These are phyloP conservation scores for Spergularia azorica DNA, from an alignment of 179 eudicot genomes.

Conservation along the genomic window DNA sequence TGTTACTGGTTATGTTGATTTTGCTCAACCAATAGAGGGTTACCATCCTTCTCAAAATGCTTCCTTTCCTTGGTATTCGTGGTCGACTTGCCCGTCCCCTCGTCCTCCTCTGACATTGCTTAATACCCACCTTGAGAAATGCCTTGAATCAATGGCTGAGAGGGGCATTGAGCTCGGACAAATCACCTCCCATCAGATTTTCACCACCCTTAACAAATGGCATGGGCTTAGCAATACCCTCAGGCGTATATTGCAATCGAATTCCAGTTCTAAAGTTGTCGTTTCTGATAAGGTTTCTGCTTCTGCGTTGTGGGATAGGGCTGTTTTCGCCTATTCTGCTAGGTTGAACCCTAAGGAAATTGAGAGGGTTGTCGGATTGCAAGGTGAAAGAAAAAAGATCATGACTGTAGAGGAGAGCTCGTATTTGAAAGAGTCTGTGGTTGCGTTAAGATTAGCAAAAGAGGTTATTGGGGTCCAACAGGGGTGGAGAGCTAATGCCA, in stretches of 20 bases:
- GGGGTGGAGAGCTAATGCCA: constrained; percentile 71
- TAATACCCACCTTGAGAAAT: constrained; percentile 53
- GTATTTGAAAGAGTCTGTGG: constrained; percentile 71
- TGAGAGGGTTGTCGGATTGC: constrained; percentile 47
- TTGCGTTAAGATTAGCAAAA: constrained; percentile 79
- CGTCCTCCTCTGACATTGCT: constrained; percentile 58
- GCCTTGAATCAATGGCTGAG: constrained; percentile 73
- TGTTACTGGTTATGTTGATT: constrained; percentile 77
- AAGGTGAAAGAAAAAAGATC: constrained; percentile 33
- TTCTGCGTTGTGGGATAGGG: constrained; percentile 72
- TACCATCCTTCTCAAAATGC: constrained; percentile 68
- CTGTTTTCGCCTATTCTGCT: constrained; percentile 54
- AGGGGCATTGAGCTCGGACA: constrained; percentile 63
- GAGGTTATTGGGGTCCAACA: constrained; percentile 77
- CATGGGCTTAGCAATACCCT: constrained; percentile 57
- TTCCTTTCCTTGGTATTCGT: constrained; percentile 74
- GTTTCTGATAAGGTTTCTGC: constrained; percentile 37
- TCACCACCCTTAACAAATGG: constrained; percentile 79
- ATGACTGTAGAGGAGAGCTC: constrained; percentile 55
- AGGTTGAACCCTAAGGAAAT: constrained; percentile 39
- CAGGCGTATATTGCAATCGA: constrained; percentile 34
- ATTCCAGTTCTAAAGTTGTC: constrained; percentile 19
- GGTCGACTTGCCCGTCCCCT: constrained; percentile 51
- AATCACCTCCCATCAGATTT: constrained; percentile 76
- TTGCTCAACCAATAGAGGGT: constrained; percentile 60